Evolutionary conservation across 2,329 filamentous ascomycete species (phyloP).

Genomic region (Beauveria sp.): DNA sequence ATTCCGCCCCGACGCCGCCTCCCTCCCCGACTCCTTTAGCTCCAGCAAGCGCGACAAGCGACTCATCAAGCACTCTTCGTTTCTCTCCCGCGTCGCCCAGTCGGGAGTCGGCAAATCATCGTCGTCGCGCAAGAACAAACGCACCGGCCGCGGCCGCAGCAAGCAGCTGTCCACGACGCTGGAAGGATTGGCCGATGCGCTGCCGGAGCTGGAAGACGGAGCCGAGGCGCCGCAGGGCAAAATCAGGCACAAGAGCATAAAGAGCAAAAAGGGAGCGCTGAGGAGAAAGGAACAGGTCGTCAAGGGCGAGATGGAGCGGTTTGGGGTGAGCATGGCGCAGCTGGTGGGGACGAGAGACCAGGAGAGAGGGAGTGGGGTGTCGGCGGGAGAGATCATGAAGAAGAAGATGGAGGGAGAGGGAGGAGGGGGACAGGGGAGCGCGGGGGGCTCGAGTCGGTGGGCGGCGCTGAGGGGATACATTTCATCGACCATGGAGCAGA

Average conservation of each 20-base stretch:
- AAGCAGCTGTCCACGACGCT: slow-evolving; percentile 76
- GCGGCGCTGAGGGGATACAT: slow-evolving; percentile 78
- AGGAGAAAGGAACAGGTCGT: slow-evolving; percentile 79
- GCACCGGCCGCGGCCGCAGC: slow-evolving; percentile 45
- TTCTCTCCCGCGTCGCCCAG: slow-evolving; percentile 71
- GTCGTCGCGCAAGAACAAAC: slow-evolving; percentile 16
- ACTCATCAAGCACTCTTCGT: slow-evolving; percentile 69
- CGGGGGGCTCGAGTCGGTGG: slow-evolving; percentile 51
- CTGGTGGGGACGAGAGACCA: slow-evolving; percentile 41
- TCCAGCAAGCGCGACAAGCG: slow-evolving; percentile 79
- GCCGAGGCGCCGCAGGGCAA: slow-evolving; percentile 45
- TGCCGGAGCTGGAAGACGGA: slow-evolving; percentile 54
- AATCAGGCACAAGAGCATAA: slow-evolving; percentile 67
- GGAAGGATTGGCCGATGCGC: slow-evolving; percentile 68
- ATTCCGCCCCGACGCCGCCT: slow-evolving; percentile 42
- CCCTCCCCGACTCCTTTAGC: slow-evolving; percentile 51
- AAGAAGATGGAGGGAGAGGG: not conserved
- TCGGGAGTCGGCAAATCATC: slow-evolving; percentile 12
- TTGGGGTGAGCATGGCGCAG: slow-evolving; percentile 74
- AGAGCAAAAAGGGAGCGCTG: slow-evolving; percentile 67
- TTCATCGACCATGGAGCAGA: slow-evolving; percentile 80
- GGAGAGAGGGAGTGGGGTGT: not conserved
- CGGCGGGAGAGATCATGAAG: not conserved
- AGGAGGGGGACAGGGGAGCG: slow-evolving; percentile 5
- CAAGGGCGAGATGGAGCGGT: slow-evolving; percentile 72